phyloP scores from a whole-genome alignment of 2,329 filamentous ascomycete species.

The Penicillium nordicum region DNA sequence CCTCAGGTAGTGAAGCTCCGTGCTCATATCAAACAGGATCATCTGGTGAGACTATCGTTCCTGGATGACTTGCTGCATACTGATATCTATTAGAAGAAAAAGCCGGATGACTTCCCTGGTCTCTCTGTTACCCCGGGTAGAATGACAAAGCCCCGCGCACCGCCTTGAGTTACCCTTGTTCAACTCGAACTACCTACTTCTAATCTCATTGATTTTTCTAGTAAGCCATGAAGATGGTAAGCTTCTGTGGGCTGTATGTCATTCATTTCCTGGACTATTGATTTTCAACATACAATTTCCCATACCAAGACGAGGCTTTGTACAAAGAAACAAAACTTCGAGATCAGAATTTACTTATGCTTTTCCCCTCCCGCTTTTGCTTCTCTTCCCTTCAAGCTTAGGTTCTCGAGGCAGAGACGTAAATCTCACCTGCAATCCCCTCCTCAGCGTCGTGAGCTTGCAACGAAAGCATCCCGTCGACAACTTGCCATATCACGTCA shows the following conservation, averaged over 20 bases:
- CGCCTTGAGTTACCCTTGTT: no score
- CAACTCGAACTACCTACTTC: no score
- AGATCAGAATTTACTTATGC: neutral
- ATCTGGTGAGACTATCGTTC: neutral
- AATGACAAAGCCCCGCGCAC: neutral
- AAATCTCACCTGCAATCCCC: no score
- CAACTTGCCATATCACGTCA: no score
- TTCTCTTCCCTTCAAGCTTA: neutral
- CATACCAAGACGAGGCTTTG: no score
- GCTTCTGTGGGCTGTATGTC: no score
- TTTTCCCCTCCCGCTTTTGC: no score
- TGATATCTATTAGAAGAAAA: neutral
- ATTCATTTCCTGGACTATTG: neutral
- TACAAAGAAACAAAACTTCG: neutral
- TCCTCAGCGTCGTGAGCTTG: no score
- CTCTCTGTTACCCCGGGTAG: neutral
- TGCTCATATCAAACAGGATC: neutral
- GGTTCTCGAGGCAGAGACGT: no score
- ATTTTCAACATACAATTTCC: neutral
- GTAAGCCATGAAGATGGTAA: neutral
- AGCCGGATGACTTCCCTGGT: neutral
- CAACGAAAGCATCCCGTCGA: no score
- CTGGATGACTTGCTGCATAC: neutral
- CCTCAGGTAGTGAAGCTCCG: neutral
- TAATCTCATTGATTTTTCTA: neutral